Evolutionary conservation across 805 yeast species (phyloP), one percentile per base, ranked within the genome.

Genomic region (Priceomyces medius): DNA sequence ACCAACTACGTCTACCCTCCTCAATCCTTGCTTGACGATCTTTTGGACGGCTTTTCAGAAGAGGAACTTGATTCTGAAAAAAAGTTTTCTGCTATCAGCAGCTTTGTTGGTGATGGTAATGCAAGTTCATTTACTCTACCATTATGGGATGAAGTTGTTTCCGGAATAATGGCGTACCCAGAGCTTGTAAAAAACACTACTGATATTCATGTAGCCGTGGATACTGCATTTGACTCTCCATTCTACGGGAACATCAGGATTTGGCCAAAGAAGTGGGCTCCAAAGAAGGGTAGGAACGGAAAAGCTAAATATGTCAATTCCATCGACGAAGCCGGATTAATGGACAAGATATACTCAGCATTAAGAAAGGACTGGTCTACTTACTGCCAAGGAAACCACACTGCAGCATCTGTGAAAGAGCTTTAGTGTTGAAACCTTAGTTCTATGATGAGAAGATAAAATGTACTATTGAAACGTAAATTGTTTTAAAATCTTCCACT

Each of bases 71-170:
- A 27, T 8, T n/a, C 31, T n/a, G 31, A 27, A n/a, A 13, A 6
- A n/a, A 27, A 8, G 8, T 27, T 27, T 27, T 27, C 31, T n/a
- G 31, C 31, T 27, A 16, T 27, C n/a, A n/a, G 6, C 4, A 53
- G 53, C 26, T 51, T 63, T 39, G 53, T 70, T 19, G 63, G 58
- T 17, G 60, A 65, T 20, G 73, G 73, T 35, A 67, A 65, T 47
- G 57, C 62, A 49, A 38, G 37, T 41, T n/a, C n/a, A n/a, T n/a
- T n/a, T n/a, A 58, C 63, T n/a, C 53, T 70, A 31, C 74, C 74
- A 49, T 63, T 64, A 53, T 67, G 74, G 73, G 73, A 68, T 51
- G 69, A 64, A 37, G 73, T 64, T 43, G 73, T 67, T 23, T 49
- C 65, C 35, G 66, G 64, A 5, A 59, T 56, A 50, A 56, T 68